These are phyloP conservation scores for Leccinum griseonigrum DNA, from an alignment of 1,284 basidiomycete genomes.

Conservation along the genomic window DNA sequence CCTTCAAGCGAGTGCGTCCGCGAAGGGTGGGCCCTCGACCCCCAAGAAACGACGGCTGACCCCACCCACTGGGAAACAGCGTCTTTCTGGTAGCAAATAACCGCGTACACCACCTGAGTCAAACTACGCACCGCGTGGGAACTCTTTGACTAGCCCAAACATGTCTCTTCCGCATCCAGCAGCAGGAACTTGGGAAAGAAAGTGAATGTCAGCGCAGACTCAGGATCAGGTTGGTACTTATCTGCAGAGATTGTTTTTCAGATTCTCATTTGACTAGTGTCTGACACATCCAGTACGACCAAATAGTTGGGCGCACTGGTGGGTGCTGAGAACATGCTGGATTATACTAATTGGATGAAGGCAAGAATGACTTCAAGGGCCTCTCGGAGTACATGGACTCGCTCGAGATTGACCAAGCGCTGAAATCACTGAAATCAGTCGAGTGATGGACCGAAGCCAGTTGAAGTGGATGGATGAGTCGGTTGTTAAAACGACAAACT, in stretches of 20 bases:
- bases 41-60: conserved; percentile 24
- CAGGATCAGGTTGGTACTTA: conserved; percentile 15
- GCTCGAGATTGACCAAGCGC: conserved; percentile 23
- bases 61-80: not conserved
- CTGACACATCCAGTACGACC: not conserved
- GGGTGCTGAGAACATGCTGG: conserved; percentile 23
- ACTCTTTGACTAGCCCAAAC: not conserved
- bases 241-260: not conserved
- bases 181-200: conserved; percentile 24
- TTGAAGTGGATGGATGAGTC: conserved; percentile 25
- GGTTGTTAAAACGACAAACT: conserved; percentile 18
- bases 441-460: conserved; percentile 26
- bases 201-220: conserved; percentile 10
- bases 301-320: conserved; percentile 4
- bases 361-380: conserved; percentile 20
- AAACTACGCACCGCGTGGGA: conserved; percentile 6
- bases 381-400: conserved; percentile 29
- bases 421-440: conserved; percentile 10
- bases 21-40: conserved; percentile 19
- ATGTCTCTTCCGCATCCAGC: not conserved
- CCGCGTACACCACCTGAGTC: conserved; percentile 21
- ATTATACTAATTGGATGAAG: conserved; percentile 24
- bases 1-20: conserved; percentile 9
- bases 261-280: not conserved
- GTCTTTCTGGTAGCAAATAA: not conserved